A percentile compares a stretch with the other conserved stretches of the same genome.
These are phyloP conservation scores for Wickerhamomyces bisporus DNA, from an alignment of 805 yeast species.

Conservation along the genomic window DNA sequence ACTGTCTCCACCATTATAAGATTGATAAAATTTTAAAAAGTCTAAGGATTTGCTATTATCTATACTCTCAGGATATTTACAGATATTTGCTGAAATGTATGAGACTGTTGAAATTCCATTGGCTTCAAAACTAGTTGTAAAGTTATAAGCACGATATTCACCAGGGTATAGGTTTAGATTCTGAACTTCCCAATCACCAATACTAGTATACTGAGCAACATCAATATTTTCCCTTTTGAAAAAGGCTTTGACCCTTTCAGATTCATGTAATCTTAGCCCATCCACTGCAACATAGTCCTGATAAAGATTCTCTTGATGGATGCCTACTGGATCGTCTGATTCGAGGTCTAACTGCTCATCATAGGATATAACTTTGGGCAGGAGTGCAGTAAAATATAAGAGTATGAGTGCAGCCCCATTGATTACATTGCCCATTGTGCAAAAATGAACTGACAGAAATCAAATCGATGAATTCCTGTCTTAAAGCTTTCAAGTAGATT, in stretches of 20 bases:
- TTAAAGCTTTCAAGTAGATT: no score
- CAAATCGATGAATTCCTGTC: no score
- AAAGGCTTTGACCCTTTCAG: not conserved
- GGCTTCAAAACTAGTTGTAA: conserved; percentile 5
- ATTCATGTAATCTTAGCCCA: not conserved
- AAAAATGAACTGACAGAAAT: no score
- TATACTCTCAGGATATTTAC: conserved; percentile 6
- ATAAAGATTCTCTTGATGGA: no score
- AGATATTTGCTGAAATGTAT: conserved; percentile 9
- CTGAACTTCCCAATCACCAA: conserved; percentile 13
- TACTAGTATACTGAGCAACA: not conserved
- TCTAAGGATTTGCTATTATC: not conserved
- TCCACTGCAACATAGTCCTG: not conserved
- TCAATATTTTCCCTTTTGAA: not conserved
- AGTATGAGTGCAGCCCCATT: no score
- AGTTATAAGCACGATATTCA: conserved; percentile 11
- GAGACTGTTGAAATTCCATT: not conserved
- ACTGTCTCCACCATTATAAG: conserved; percentile 3
- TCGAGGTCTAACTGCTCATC: no score
- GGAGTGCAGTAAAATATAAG: no score
- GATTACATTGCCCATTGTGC: no score
- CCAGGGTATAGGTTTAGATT: conserved; percentile 15
- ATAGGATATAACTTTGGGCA: no score
- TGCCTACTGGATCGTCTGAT: no score
- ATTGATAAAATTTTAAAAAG: conserved; percentile 1